Evolutionary conservation across 164 flowering plant species (phyloP), one percentile per base, ranked within the genome.

Genomic region (Aristolochia californica): DNA sequence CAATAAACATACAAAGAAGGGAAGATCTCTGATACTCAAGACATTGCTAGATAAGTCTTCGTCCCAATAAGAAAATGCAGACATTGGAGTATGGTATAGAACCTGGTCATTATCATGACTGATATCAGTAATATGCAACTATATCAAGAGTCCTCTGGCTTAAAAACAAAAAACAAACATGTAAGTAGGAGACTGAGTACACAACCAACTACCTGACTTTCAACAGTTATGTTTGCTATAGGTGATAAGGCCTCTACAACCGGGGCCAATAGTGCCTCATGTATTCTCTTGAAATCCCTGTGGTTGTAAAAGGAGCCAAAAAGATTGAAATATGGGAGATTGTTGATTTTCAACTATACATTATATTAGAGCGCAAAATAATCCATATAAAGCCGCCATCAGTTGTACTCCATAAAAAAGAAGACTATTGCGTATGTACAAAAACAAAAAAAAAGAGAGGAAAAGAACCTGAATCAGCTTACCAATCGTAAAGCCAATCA

Each of bases 401-500:
- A 5, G 40, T 34, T 9, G 40, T 34, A 3, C 10, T 34, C 0
- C 40, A 34, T 34, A 1, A 34, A 34, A 34, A 28, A 7, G 7
- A 28, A 4, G 10, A 34, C n/a, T n/a, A n/a, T n/a, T n/a, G 10
- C 11, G 40, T 1, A 34, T 1, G 7, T 34, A 7, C 7, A 34
- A 34, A 34, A 7, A 12, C 40, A 34, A 34, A 5, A 34, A 34
- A 34, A 34, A 34, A 5, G 40, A 34, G 10, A 34, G n/a, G 40
- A 34, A 34, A 34, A 34, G 11, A 34, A 34, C 40, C 40, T 9
- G 10, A 8, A 2, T 34, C 40, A 34, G 40, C 10, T 58, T 81
- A 91, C 96, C 99, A 93, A 57, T 85, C 88, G 71, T 78, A 93
- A 61, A 83, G 58, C 94, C 97, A 83, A 73, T 89, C 88, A 17